phyloP scores from a whole-genome alignment of 2,329 filamentous ascomycete genomes.

The Trichoderma oligosporum region DNA sequence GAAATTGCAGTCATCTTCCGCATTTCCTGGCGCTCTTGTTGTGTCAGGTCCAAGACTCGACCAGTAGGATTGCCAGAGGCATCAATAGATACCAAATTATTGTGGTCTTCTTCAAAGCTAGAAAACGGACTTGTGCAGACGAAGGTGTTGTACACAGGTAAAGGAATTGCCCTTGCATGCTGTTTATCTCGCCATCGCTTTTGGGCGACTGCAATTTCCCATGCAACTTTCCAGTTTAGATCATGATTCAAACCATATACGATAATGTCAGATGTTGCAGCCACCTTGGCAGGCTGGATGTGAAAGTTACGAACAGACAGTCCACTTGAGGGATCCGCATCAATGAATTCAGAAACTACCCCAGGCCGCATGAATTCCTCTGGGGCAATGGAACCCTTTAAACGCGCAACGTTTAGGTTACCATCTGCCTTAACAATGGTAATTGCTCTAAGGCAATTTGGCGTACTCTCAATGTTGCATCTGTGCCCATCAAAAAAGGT shows the following conservation, averaged over 20 bases:
- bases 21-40: constrained; percentile 89
- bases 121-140: constrained; percentile 61
- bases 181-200: constrained; percentile 66
- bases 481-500: constrained; percentile 82
- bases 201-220: constrained; percentile 72
- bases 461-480: constrained; percentile 64
- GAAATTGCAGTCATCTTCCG: constrained; percentile 85
- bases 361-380: constrained; percentile 67
- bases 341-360: constrained; percentile 61
- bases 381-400: constrained; percentile 83
- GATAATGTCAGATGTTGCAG: constrained; percentile 84
- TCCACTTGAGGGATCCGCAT: constrained; percentile 80
- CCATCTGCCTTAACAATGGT: constrained; percentile 87
- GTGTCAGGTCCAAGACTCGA: constrained; percentile 80
- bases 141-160: constrained; percentile 81
- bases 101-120: constrained; percentile 66
- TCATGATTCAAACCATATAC: constrained; percentile 76
- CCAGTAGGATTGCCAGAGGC: constrained; percentile 68
- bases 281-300: constrained; percentile 86
- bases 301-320: constrained; percentile 98
- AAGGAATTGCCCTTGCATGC: constrained; percentile 49
- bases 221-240: constrained; percentile 59
- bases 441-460: constrained; percentile 70
- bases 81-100: constrained; percentile 71
- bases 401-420: constrained; percentile 65